Conservation (phyloP, 371 early-diverging fungal genomes). For the Mucor circinelloides region DNA sequence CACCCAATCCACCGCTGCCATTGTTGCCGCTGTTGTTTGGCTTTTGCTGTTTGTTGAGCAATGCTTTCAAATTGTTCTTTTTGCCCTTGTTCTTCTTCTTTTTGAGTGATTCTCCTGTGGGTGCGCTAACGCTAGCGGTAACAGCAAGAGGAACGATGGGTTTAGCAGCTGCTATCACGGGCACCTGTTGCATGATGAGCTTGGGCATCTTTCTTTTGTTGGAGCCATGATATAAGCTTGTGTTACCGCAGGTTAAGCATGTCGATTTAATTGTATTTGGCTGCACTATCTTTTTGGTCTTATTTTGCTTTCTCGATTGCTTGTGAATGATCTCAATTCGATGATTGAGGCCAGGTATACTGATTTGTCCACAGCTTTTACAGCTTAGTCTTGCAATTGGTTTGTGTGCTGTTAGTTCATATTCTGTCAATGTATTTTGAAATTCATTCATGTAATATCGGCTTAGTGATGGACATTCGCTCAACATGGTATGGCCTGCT, state of each 20-base stretch:
- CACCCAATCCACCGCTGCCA: slow-evolving; percentile 16
- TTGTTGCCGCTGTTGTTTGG: not conserved
- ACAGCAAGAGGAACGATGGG: not conserved
- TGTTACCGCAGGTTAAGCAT: slow-evolving; percentile 31
- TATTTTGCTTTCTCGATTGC: slow-evolving; percentile 6
- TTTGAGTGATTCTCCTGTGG: not conserved
- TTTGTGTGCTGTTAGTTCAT: slow-evolving; percentile 29
- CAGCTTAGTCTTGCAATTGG: slow-evolving; percentile 27
- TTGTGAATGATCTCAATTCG: slow-evolving; percentile 14
- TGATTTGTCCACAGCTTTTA: slow-evolving; percentile 42
- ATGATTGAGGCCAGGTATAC: slow-evolving; percentile 32
- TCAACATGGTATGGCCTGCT: slow-evolving; percentile 33
- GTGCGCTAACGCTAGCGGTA: not conserved
- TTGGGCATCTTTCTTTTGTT: slow-evolving; percentile 16
- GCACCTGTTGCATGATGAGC: not conserved
- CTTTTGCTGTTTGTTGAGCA: slow-evolving; percentile 34
- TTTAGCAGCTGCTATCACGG: not conserved
- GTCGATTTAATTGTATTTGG: slow-evolving; percentile 14
- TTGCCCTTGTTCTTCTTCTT: slow-evolving; percentile 40
- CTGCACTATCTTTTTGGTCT: not conserved
- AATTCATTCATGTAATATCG: slow-evolving; percentile 51
- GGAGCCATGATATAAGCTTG: slow-evolving; percentile 26
- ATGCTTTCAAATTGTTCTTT: slow-evolving; percentile 46
- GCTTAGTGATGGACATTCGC: slow-evolving; percentile 31
- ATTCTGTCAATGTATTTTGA: slow-evolving; percentile 32